phyloP scores from a whole-genome alignment of 1,284 basidiomycete species.

The Filobasidium uniguttulatum region DNA sequence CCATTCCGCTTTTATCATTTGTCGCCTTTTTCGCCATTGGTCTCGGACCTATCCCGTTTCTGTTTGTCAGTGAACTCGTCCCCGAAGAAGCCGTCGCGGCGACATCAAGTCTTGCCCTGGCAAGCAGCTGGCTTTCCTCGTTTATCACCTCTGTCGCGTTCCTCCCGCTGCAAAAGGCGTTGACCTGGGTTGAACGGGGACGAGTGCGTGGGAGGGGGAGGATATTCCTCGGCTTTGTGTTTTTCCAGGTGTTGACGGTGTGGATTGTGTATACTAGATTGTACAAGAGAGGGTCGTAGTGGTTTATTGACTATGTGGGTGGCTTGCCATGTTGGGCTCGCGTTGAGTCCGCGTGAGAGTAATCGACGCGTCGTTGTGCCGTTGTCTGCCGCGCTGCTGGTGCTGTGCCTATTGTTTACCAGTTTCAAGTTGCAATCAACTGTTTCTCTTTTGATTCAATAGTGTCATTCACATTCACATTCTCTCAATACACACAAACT shows the following conservation, averaged over 20 bases:
- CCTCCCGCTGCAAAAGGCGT: slow-evolving; percentile 60
- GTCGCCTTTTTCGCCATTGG: slow-evolving; percentile 79
- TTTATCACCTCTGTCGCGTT: slow-evolving; percentile 70
- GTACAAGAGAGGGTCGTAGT: background rate
- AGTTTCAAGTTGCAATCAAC: too few species aligned
- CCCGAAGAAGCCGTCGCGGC: slow-evolving; percentile 71
- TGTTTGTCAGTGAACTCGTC: slow-evolving; percentile 82
- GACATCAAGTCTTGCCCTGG: slow-evolving; percentile 66
- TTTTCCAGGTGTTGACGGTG: slow-evolving; percentile 19
- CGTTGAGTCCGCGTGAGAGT: too few species aligned
- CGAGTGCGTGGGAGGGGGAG: slow-evolving; percentile 49
- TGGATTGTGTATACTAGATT: slow-evolving; percentile 19
- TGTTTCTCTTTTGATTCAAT: too few species aligned
- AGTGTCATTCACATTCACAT: too few species aligned
- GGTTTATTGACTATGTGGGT: background rate
- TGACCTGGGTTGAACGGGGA: slow-evolving; percentile 37
- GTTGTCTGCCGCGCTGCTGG: too few species aligned
- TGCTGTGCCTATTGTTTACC: too few species aligned
- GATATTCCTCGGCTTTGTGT: slow-evolving; percentile 67
- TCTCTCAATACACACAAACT: too few species aligned
- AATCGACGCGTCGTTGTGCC: too few species aligned
- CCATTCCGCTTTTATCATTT: slow-evolving; percentile 64
- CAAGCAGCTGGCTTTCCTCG: slow-evolving; percentile 74
- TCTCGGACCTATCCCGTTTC: slow-evolving; percentile 81
- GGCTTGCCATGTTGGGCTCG: background rate